Evolutionary conservation across 768 basidiomycete genomes (phyloP), one percentile per base, ranked within the genome.

Genomic region (Suillus sp.): DNA sequence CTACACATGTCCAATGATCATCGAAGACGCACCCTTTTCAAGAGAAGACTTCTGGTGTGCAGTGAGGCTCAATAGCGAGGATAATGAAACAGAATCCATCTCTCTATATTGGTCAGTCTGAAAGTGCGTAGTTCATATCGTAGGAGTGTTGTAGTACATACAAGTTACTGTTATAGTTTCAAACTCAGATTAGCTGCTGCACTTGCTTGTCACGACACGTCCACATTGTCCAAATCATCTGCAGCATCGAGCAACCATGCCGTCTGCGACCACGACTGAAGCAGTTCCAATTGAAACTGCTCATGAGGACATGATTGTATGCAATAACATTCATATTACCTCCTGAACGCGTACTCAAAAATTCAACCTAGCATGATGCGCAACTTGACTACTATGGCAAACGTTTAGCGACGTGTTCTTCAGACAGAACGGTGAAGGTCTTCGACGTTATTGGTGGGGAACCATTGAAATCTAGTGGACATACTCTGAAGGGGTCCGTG

Each of bases 341-440:
- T 40, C 25, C 22, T 38, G 35, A 40, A 54, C 25, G 40, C 18
- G 34, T 54, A 25, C 38, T 62, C 51, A 53, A 27, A 47, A 38
- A 6, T 59, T n/a, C 34, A 32, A 35, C n/a, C 42, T 70, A 97
- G 96, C 96, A 99, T 75, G 97, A 99, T 74, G 96, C 96, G 22
- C 97, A 99, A 71, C 80, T 99, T 22, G 96, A 99, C 78, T 99
- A 97, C 82, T 97, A 97, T 70, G 96, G 95, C 38, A 95, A 95
- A 76, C 87, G 96, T 48, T 87, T 99, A 4, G 97, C 97, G 6
- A 99, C 97, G 0, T 97, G 96, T 74, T 96, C 94, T 1, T 96
- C 94, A 0, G 97, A 99, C 78, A 84, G 95, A 60, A 96, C 94
- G 0, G 91, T 99, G 66, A 92, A 94, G 71, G 89, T 99, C 11